phyloP scores from a whole-genome alignment of 1,284 basidiomycete species.

The Ganoderma meredithae region DNA sequence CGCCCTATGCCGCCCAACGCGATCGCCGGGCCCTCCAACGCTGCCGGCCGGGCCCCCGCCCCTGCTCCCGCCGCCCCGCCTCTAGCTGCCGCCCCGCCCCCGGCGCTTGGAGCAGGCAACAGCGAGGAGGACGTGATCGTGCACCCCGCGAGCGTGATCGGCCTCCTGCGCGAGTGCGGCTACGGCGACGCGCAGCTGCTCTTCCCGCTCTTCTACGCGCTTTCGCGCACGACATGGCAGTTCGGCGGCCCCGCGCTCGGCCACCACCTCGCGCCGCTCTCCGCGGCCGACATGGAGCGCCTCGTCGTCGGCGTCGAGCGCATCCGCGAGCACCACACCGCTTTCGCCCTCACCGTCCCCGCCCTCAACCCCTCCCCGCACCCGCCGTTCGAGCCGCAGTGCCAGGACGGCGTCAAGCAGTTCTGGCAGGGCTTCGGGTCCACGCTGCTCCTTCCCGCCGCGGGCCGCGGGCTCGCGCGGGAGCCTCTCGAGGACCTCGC shows the following conservation, averaged over 20 bases:
- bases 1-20: background rate
- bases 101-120: conserved; percentile 3
- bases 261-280: conserved; percentile 37
- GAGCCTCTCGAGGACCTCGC: conserved; percentile 28
- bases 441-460: conserved; percentile 9
- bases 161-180: conserved; percentile 38
- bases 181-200: conserved; percentile 32
- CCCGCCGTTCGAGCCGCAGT: conserved; percentile 15
- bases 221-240: conserved; percentile 37
- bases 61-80: background rate
- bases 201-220: conserved; percentile 40
- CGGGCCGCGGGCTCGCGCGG: conserved; percentile 2
- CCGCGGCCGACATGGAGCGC: conserved; percentile 38
- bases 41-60: too few species aligned
- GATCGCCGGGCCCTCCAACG: conserved; percentile 2
- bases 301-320: conserved; percentile 38
- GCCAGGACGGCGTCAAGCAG: conserved; percentile 12
- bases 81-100: background rate
- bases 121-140: conserved; percentile 34
- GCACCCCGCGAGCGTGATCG: conserved; percentile 39
- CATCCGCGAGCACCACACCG: conserved; percentile 27
- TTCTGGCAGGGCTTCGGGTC: conserved; percentile 11
- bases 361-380: conserved; percentile 5
- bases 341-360: conserved; percentile 16
- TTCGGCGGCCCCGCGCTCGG: conserved; percentile 35